Evolutionary conservation across 805 yeast genomes (phyloP).

Genomic region (Wickerhamiella australiensis): DNA sequence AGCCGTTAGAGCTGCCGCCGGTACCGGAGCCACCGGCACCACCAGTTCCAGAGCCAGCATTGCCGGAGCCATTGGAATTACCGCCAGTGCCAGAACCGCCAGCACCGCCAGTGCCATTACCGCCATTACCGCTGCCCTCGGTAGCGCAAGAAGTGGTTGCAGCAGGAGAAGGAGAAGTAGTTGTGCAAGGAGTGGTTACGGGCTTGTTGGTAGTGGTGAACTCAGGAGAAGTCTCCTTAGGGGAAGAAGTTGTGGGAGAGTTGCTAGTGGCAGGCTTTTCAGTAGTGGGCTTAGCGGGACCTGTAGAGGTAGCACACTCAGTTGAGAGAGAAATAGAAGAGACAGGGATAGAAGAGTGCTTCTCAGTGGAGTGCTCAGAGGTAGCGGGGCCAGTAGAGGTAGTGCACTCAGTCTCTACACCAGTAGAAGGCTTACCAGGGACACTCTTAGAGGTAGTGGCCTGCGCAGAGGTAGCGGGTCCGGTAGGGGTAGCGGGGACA

Average conservation of each 20-base stretch:
- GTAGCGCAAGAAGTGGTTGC: neutral
- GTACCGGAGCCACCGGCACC: too few species aligned
- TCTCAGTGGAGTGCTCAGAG: too few species aligned
- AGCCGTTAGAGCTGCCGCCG: neutral
- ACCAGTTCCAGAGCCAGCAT: too few species aligned
- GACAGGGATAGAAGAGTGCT: too few species aligned
- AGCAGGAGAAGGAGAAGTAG: neutral
- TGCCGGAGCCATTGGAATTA: too few species aligned
- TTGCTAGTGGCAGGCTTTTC: neutral
- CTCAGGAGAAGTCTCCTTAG: slow-evolving; percentile 1
- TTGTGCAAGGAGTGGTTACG: neutral
- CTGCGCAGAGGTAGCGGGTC: neutral
- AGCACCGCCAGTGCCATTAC: too few species aligned
- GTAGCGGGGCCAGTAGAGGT: too few species aligned
- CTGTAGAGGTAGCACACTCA: neutral
- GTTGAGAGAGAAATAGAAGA: neutral
- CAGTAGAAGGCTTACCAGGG: neutral
- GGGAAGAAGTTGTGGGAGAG: neutral
- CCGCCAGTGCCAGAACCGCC: too few species aligned
- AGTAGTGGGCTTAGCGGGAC: neutral
- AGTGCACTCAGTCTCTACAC: neutral
- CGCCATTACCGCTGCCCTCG: too few species aligned
- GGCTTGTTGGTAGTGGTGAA: neutral
- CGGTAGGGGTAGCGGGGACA: neutral
- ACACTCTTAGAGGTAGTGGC: neutral